These are phyloP conservation scores for Macadamia integrifolia DNA, from an alignment of 164 flowering plant species.

Conservation along the genomic window DNA sequence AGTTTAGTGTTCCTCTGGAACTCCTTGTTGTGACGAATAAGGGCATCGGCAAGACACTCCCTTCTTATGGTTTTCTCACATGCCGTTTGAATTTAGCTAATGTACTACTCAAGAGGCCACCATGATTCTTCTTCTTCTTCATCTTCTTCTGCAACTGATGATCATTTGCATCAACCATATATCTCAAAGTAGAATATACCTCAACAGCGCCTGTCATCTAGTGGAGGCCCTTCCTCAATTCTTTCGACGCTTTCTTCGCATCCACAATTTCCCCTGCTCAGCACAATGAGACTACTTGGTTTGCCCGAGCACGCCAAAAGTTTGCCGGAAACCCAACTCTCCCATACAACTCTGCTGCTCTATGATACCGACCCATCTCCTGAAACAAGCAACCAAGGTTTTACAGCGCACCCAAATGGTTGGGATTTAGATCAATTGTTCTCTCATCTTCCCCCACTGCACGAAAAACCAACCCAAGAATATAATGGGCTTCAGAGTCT, in stretches of 20 bases:
- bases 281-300: too few relatives aligned
- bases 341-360: too few relatives aligned
- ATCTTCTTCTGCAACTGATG: constrained; percentile 65
- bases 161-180: constrained; percentile 31
- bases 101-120: constrained; percentile 4
- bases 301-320: too few relatives aligned
- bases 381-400: too few relatives aligned
- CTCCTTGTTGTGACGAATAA: too few relatives aligned
- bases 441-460: constrained; percentile 86
- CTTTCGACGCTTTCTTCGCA: too few relatives aligned
- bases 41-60: too few relatives aligned
- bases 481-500: constrained; percentile 97
- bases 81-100: constrained; percentile 39
- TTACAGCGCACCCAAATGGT: constrained; percentile 20
- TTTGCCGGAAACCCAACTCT: too few relatives aligned
- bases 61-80: constrained; percentile 46
- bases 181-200: constrained; percentile 81
- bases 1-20: constrained; percentile 57
- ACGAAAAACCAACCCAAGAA: constrained; percentile 88
- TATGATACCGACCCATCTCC: too few relatives aligned
- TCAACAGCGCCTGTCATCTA: constrained; percentile 94
- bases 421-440: constrained; percentile 94
- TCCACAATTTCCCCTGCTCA: too few relatives aligned
- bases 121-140: constrained; percentile 15
- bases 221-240: constrained; percentile 22